Evolutionary conservation across 225 moss, liverwort and hornwort species (phyloP), one percentile per base, ranked within the genome.

Genomic region (Polytrichum formosum): DNA sequence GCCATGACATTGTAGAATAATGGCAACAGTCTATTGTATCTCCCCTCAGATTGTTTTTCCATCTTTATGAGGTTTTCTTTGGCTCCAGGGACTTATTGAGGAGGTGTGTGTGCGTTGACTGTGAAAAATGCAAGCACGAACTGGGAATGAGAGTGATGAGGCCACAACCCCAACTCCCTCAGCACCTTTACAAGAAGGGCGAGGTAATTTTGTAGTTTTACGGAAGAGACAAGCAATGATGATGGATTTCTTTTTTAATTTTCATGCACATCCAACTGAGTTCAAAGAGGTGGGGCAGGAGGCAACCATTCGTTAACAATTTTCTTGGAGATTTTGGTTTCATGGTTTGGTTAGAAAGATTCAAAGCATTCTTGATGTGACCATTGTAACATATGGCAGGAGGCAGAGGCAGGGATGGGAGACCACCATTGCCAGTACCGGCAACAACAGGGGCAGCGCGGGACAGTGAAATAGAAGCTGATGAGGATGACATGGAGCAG

Each of bases 91-190:
- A 59, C 9, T 59, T 59, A 10, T 46, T 13, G 59, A 63, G 27
- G 25, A 62, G 16, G 21, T 17, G 62, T 63, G 62, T 17, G 8
- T 2, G 13, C 9, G 5, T 4, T 53, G 35, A 8, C 56, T 75
- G 80, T 56, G 66, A 78, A 56, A 69, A 37, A 86, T 86, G 86
- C 80, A 83, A 78, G 78, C 70, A 66, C 75, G 80, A 83, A 67
- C 70, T 73, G 86, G 73, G 72, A 75, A 35, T 35, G 83, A 86
- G 70, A 78, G 78, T 68, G 83, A 86, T 35, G 83, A 83, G 22
- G 75, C 71, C 33, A 66, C 72, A n/a, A 76, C 67, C 64, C 74
- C 71, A 62, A 54, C 71, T 69, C 73, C 72, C 54, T 67, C 67
- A 20, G 74, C 54, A 75, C 63, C 73, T 22, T 46, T 31, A 64